phyloP scores from a whole-genome alignment of 1,284 basidiomycete genomes.

The Ganoderma boninense region DNA sequence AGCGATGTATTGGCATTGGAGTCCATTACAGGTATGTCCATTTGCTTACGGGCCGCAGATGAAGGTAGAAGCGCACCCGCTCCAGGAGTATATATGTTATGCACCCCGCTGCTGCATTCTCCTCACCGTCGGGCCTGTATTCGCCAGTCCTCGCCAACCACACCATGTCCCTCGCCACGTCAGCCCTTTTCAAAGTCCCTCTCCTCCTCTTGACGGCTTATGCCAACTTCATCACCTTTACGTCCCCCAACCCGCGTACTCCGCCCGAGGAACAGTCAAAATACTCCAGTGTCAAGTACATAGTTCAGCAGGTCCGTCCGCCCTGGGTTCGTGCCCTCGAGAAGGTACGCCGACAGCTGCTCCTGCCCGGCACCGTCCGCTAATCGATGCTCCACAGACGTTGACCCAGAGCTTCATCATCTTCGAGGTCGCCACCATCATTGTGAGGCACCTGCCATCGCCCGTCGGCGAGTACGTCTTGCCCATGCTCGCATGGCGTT shows the following conservation, averaged over 20 bases:
- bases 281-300: constrained; percentile 26
- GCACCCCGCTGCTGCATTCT: background rate
- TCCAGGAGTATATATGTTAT: constrained; percentile 2
- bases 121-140: background rate
- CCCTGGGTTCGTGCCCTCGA: constrained; percentile 29
- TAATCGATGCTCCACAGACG: constrained; percentile 15
- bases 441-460: constrained; percentile 16
- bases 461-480: constrained; percentile 10
- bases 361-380: background rate
- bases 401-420: constrained; percentile 24
- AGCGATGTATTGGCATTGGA: background rate
- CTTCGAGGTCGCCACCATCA: constrained; percentile 27
- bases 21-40: constrained; percentile 1
- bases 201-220: constrained; percentile 25
- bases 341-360: constrained; percentile 9
- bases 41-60: background rate
- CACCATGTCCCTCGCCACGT: constrained; percentile 4
- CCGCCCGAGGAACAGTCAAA: constrained; percentile 24
- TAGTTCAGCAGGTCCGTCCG: constrained; percentile 27
- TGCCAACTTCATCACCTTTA: constrained; percentile 30
- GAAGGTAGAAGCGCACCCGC: background rate
- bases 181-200: constrained; percentile 22
- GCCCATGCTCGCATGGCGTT: constrained; percentile 22
- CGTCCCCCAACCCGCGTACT: constrained; percentile 26
- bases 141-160: background rate